Base-by-base conservation (phyloP, 331 rosid genomes). In the Erythrophleum ivorense region DNA sequence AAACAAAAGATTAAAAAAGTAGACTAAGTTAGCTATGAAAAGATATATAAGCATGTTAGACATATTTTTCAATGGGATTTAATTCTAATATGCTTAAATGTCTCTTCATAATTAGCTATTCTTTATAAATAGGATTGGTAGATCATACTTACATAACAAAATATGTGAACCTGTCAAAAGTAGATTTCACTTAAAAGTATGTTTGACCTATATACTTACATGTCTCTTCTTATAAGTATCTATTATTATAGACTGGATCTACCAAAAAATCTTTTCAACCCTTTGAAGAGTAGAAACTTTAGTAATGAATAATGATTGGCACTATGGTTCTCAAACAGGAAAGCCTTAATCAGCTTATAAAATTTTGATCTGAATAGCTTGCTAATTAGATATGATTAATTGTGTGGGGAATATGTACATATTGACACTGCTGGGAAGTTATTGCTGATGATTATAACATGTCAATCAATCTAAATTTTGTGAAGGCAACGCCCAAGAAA, bases 391-490 rank as follows among this genome's bases (percentile, higher is more conserved):
- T 55, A 71, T 48, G 58, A 48, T 54, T 65, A 41, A 29, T 3
- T 69, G 1, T 11, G 33, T 40, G 33, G 3, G 63, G 54, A 36
- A 16, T 8, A 4, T 4, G 7, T 31, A 18, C 7, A 16, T 18
- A 16, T n/a, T 34, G 50, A 54, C 43, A 15, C 66, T 8, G 62
- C 68, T 50, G 15, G 31, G 65, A 71, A 45, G 13, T 55, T 62
- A 31, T 13, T 71, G 55, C 16, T 50, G 8, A 6, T 76, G 41
- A 71, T 45, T 59, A 29, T 48, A 76, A 52, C 48, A n/a, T 76
- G 36, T 18, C 40, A 77, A 66, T 52, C 79, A 66, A 58, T 82
- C 81, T 71, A 50, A 57, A 78, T 49, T 73, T 46, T 73, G 63
- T 45, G 55, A 54, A 54, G 54, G 73, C 45, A 57, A 62, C 49